Conservation (phyloP, 371 early-diverging fungal species). For the Mortierella sp. region DNA sequence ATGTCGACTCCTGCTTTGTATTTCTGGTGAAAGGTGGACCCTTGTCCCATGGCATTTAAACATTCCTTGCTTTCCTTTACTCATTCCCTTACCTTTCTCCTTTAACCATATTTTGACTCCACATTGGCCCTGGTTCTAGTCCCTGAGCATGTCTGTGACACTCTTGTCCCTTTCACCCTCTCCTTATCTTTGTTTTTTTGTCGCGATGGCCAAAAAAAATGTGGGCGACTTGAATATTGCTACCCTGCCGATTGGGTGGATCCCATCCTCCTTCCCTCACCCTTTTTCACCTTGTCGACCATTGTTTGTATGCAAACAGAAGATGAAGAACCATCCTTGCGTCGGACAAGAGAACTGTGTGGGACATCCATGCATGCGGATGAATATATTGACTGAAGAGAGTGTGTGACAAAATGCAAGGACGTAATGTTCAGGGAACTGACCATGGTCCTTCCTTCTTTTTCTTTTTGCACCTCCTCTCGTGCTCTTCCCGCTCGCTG, state of each 20-base stretch:
- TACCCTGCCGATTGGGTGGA: not conserved
- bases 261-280: not conserved
- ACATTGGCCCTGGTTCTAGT: not conserved
- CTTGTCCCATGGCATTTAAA: not conserved
- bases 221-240: not conserved
- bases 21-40: not conserved
- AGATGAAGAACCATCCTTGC: too few species aligned
- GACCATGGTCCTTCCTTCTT: not conserved
- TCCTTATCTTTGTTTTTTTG: not conserved
- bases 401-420: not conserved
- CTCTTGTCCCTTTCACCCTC: not conserved
- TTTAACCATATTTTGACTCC: not conserved
- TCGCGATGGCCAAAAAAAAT: not conserved
- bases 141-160: constrained; percentile 1
- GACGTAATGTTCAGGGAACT: not conserved
- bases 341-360: not conserved
- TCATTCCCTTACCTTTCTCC: not conserved
- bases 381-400: not conserved
- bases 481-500: not conserved
- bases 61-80: not conserved
- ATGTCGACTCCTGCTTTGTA: not conserved
- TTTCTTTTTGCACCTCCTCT: not conserved
- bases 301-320: not conserved
- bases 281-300: not conserved
- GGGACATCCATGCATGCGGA: not conserved